A percentile compares a stretch with the other conserved stretches of the same genome.
phyloP scores from a whole-genome alignment of 2,329 filamentous ascomycete species.

The Hysterium pulicare region DNA sequence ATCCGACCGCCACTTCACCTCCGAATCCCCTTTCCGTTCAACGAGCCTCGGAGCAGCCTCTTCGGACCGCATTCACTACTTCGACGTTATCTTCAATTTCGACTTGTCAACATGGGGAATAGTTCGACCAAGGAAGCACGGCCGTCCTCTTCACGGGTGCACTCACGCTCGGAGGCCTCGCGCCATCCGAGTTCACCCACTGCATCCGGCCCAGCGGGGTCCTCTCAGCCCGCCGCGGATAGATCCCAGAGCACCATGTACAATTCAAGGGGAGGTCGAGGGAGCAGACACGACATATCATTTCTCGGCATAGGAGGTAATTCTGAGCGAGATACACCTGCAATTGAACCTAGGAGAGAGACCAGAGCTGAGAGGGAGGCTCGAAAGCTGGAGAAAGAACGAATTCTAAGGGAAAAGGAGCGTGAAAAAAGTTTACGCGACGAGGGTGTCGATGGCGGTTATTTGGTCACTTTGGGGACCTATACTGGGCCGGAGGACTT shows the following conservation, averaged over 20 bases:
- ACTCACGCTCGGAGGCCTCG: slow-evolving; percentile 30
- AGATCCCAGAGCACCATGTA: slow-evolving; percentile 39
- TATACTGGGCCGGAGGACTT: slow-evolving; percentile 94
- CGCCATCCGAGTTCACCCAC: slow-evolving; percentile 32
- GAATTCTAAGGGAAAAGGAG: slow-evolving; percentile 71
- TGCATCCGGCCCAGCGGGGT: slow-evolving; percentile 19
- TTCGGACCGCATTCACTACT: background rate
- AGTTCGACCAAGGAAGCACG: slow-evolving; percentile 47
- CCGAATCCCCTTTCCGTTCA: background rate
- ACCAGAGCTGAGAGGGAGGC: slow-evolving; percentile 90
- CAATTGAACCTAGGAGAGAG: slow-evolving; percentile 66
- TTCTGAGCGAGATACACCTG: slow-evolving; percentile 48
- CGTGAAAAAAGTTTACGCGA: slow-evolving; percentile 86
- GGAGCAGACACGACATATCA: slow-evolving; percentile 57
- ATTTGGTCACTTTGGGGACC: slow-evolving; percentile 86
- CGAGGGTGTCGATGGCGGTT: slow-evolving; percentile 92
- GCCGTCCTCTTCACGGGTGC: slow-evolving; percentile 29
- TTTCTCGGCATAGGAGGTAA: slow-evolving; percentile 54
- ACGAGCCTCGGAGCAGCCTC: background rate
- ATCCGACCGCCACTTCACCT: background rate
- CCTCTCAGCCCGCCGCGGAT: slow-evolving; percentile 21
- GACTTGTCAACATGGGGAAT: slow-evolving; percentile 42
- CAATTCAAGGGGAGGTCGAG: slow-evolving; percentile 47
- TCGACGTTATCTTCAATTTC: background rate
- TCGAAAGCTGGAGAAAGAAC: slow-evolving; percentile 77